Evolutionary conservation across 345 rosid genomes (phyloP).

Genomic region (Aquilaria yunnanensis): DNA sequence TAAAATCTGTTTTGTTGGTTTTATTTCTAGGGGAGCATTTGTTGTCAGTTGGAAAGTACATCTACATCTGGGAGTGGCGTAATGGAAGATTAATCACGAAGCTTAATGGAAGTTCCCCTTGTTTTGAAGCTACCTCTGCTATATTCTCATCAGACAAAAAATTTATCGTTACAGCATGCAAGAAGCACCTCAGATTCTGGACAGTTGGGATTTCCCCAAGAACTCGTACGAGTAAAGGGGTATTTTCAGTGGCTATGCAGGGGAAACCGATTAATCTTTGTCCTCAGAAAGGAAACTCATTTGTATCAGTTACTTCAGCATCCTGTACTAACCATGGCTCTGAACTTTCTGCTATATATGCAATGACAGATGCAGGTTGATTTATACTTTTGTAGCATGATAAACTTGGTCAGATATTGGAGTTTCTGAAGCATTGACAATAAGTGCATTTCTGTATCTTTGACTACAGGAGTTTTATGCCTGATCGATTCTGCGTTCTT

Average conservation of each 20-base stretch:
- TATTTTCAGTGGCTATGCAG: conserved; percentile 28
- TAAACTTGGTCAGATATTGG: conserved; percentile 13
- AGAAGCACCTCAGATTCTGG: conserved; percentile 76
- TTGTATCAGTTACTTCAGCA: conserved; percentile 54
- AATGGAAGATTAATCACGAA: conserved; percentile 48
- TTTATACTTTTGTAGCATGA: conserved; percentile 8
- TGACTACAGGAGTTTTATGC: conserved; percentile 54
- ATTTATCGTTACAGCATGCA: conserved; percentile 68
- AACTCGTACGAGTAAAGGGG: conserved; percentile 40
- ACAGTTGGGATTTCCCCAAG: conserved; percentile 46
- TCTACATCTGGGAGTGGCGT: conserved; percentile 81
- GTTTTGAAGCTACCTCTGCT: conserved; percentile 52
- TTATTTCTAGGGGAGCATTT: conserved; percentile 52
- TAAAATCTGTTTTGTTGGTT: not conserved
- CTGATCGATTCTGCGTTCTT: conserved; percentile 40
- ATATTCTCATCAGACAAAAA: conserved; percentile 60
- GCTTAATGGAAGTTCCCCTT: conserved; percentile 61
- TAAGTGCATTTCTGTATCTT: conserved; percentile 13
- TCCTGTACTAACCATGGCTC: conserved; percentile 21
- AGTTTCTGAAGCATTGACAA: conserved; percentile 9
- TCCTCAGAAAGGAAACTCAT: conserved; percentile 55
- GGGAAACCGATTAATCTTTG: conserved; percentile 59
- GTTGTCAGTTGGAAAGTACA: conserved; percentile 76
- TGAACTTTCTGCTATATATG: conserved; percentile 35
- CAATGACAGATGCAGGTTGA: conserved; percentile 67